Evolutionary conservation across 106 monocot species (phyloP).

Genomic region (Acorus calamus): DNA sequence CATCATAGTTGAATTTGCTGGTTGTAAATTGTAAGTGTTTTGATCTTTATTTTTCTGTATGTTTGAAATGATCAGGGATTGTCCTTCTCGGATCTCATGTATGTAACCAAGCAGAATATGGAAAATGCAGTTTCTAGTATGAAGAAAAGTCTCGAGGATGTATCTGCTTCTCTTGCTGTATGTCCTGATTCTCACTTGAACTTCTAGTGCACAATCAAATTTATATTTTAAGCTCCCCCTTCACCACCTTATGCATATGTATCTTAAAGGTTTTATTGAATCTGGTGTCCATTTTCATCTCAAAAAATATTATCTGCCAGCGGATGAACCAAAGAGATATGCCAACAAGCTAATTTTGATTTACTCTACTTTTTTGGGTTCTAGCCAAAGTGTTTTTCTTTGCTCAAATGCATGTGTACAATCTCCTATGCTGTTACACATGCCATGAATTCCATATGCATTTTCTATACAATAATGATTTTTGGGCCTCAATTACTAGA

Average conservation of each 20-base stretch:
- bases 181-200: constrained; percentile 11
- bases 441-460: no score
- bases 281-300: neutral
- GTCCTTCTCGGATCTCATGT: constrained; percentile 83
- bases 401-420: no score
- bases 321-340: neutral
- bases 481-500: no score
- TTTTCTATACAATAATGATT: no score
- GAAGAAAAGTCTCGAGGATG: constrained; percentile 83
- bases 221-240: neutral
- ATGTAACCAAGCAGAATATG: constrained; percentile 91
- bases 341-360: no score
- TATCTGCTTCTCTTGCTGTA: constrained; percentile 83
- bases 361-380: no score
- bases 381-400: no score
- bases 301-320: neutral
- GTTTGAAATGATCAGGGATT: constrained; percentile 36
- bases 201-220: neutral
- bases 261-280: neutral
- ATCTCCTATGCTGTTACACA: no score
- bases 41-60: constrained; percentile 2
- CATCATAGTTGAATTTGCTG: no score
- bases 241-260: neutral
- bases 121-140: constrained; percentile 86
- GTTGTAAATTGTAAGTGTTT: neutral